Percentiles rank a stretch among this genome's conserved stretches.
Evolutionary conservation across 805 yeast species (phyloP).

Genomic region (Yamadazyma insecticola): DNA sequence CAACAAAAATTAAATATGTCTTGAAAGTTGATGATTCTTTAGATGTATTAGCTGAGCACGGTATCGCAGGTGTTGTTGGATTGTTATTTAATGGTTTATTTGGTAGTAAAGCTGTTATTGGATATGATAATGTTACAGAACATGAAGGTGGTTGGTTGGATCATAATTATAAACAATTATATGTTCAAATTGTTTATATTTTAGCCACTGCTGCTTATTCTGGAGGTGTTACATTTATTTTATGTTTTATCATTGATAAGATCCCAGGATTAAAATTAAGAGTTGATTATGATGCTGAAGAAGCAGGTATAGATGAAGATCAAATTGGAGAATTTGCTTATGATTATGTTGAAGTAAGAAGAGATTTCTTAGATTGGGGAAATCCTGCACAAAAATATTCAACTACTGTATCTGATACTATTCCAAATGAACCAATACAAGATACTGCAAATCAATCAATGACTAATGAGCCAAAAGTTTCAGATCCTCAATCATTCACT

Average conservation of each 20-base stretch:
- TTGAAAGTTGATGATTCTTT: slow-evolving; percentile 84
- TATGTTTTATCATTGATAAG: slow-evolving; percentile 67
- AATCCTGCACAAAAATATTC: slow-evolving; percentile 16
- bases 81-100: slow-evolving; percentile 84
- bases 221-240: slow-evolving; percentile 68
- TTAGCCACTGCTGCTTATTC: slow-evolving; percentile 73
- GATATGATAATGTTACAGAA: slow-evolving; percentile 80
- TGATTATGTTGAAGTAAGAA: slow-evolving; percentile 93
- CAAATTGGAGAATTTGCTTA: slow-evolving; percentile 99
- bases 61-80: slow-evolving; percentile 91
- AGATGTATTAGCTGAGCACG: slow-evolving; percentile 98
- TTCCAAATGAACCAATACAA: too few relatives aligned
- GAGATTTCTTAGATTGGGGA: slow-evolving; percentile 72
- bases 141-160: slow-evolving; percentile 91
- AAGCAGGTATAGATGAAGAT: slow-evolving; percentile 89
- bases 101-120: slow-evolving; percentile 83
- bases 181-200: slow-evolving; percentile 82
- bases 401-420: too few relatives aligned
- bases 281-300: slow-evolving; percentile 81
- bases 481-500: too few relatives aligned
- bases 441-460: too few relatives aligned
- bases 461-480: too few relatives aligned
- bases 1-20: slow-evolving; percentile 82
- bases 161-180: slow-evolving; percentile 87
- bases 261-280: slow-evolving; percentile 82